Evolutionary conservation across 768 basidiomycete genomes (phyloP).

Genomic region (Dendrothele bispora): DNA sequence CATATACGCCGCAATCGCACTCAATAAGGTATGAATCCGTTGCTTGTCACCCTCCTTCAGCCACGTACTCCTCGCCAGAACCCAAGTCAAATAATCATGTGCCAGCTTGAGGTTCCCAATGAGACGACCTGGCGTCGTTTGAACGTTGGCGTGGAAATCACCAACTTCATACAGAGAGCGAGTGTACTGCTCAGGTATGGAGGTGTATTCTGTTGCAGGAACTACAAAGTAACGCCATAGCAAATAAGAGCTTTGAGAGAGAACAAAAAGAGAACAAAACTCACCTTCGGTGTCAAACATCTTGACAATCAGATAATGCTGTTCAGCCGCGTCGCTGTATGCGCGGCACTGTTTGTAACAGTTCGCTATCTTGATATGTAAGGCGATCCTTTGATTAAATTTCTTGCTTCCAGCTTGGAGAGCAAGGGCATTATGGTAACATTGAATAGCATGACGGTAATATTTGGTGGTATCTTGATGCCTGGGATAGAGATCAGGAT

Average conservation of each 20-base stretch:
- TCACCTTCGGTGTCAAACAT: slow-evolving; percentile 3
- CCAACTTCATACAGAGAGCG: background rate
- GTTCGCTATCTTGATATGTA: background rate
- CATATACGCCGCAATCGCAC: no score
- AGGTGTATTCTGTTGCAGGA: background rate
- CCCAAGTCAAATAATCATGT: no score
- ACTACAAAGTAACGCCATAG: no score
- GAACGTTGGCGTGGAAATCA: background rate
- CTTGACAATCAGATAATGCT: background rate
- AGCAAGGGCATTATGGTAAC: background rate
- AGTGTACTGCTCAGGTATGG: background rate
- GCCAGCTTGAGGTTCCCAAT: slow-evolving; percentile 2
- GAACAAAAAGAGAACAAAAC: background rate
- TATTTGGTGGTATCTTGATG: background rate
- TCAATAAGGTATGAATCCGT: no score
- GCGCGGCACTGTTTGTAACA: background rate
- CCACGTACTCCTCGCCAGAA: no score
- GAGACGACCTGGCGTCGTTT: no score
- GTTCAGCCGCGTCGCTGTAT: background rate
- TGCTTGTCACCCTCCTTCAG: no score
- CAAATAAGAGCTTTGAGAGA: no score
- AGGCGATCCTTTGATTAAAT: background rate
- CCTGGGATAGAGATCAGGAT: background rate
- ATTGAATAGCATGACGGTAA: background rate
- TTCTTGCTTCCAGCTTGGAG: no score